These are phyloP conservation scores for Oxyria digyna DNA, from an alignment of 148 eudicot genomes.

Conservation along the genomic window DNA sequence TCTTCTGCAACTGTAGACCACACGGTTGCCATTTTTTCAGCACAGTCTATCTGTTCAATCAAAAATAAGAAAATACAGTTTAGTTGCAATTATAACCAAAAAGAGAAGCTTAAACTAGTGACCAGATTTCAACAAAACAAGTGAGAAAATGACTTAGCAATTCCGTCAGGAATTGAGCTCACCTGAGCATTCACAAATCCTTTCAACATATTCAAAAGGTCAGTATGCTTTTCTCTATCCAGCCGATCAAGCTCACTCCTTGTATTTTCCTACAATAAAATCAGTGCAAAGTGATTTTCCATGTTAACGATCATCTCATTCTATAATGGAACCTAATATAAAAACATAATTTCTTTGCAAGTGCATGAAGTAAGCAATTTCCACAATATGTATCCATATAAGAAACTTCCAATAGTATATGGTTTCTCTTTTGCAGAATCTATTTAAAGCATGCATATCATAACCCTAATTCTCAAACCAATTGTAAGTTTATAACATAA, in stretches of 20 bases:
- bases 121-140: neutral
- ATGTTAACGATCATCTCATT: neutral
- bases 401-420: neutral
- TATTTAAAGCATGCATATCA: neutral
- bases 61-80: neutral
- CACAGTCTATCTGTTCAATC: slow-evolving; percentile 45
- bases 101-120: no score
- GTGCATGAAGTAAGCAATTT: neutral
- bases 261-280: slow-evolving; percentile 68
- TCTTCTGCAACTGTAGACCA: slow-evolving; percentile 77
- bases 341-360: neutral
- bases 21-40: slow-evolving; percentile 63
- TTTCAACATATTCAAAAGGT: slow-evolving; percentile 79
- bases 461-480: neutral
- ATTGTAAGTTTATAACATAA: neutral
- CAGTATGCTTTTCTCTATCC: slow-evolving; percentile 52
- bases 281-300: neutral
- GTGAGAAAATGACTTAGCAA: neutral
- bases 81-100: neutral
- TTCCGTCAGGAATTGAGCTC: slow-evolving; percentile 10
- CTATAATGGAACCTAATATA: neutral
- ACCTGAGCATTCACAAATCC: slow-evolving; percentile 93
- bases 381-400: neutral
- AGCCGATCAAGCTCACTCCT: slow-evolving; percentile 64
- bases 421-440: neutral